Conservation (phyloP, 306 rosid species). For the Acacia melanoxylon region DNA sequence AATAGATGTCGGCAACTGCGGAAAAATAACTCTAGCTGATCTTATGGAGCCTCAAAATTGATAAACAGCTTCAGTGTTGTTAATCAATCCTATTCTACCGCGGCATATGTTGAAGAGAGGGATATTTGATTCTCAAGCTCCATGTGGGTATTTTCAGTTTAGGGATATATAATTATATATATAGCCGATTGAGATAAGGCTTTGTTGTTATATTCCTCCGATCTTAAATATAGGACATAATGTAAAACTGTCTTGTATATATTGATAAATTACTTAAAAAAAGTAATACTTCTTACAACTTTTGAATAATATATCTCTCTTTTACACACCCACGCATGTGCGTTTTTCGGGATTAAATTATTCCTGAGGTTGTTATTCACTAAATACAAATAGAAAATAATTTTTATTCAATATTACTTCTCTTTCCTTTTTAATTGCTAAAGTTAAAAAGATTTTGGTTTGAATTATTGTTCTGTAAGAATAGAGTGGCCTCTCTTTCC, state of each 20-base stretch:
- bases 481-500: too few species aligned
- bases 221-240: too few species aligned
- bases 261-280: not conserved
- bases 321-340: not conserved
- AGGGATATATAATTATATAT: not conserved
- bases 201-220: too few species aligned
- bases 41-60: slow-evolving; percentile 57
- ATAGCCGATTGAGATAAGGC: too few species aligned
- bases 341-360: too few species aligned
- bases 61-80: not conserved
- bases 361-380: not conserved
- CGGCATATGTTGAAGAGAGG: slow-evolving; percentile 6
- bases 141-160: slow-evolving; percentile 9
- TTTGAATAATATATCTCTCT: not conserved
- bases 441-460: not conserved
- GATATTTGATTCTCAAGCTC: slow-evolving; percentile 33
- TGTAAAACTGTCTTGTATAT: not conserved
- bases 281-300: not conserved
- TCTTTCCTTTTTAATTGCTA: not conserved
- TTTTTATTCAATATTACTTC: not conserved
- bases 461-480: not conserved
- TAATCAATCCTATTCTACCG: not conserved
- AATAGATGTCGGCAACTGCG: slow-evolving; percentile 82
- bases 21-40: slow-evolving; percentile 90
- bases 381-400: not conserved